Conservation (phyloP, 2,329 filamentous ascomycete species). For the Calonectria pauciramosa region DNA sequence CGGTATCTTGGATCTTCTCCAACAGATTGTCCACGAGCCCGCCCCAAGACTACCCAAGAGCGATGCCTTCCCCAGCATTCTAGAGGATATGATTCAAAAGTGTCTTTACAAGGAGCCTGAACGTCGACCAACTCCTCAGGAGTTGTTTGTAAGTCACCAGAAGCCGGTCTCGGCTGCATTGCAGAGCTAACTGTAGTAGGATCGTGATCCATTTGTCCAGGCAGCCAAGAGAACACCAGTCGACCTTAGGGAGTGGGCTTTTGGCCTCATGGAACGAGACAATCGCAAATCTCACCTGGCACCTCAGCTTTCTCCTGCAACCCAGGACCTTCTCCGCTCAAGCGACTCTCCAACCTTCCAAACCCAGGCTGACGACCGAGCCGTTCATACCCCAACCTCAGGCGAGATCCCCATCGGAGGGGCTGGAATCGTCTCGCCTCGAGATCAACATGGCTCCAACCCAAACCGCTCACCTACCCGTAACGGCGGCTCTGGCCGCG, state of each 20-base stretch:
- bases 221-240: conserved; percentile 97
- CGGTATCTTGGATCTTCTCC: conserved; percentile 93
- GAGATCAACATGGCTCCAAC: conserved; percentile 60
- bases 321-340: conserved; percentile 79
- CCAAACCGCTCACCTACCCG: conserved; percentile 67
- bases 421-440: conserved; percentile 67
- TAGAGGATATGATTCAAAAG: conserved; percentile 98
- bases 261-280: conserved; percentile 92
- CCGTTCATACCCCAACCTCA: conserved; percentile 74
- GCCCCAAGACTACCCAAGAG: conserved; percentile 95
- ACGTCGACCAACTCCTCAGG: conserved; percentile 89
- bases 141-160: conserved; percentile 81
- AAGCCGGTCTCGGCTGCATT: background rate
- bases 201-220: conserved; percentile 93
- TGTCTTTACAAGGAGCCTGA: conserved; percentile 93
- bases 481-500: conserved; percentile 63
- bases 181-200: conserved; percentile 65
- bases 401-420: conserved; percentile 79
- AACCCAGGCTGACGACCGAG: conserved; percentile 57
- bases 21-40: conserved; percentile 97
- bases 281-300: conserved; percentile 95
- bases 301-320: conserved; percentile 83
- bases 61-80: conserved; percentile 93
- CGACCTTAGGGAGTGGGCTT: conserved; percentile 92
- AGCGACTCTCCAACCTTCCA: conserved; percentile 69